Percentiles rank a stretch among this genome's conserved stretches.
These are phyloP conservation scores for Suillus hirtellus DNA, from an alignment of 768 basidiomycete genomes.

Conservation along the genomic window DNA sequence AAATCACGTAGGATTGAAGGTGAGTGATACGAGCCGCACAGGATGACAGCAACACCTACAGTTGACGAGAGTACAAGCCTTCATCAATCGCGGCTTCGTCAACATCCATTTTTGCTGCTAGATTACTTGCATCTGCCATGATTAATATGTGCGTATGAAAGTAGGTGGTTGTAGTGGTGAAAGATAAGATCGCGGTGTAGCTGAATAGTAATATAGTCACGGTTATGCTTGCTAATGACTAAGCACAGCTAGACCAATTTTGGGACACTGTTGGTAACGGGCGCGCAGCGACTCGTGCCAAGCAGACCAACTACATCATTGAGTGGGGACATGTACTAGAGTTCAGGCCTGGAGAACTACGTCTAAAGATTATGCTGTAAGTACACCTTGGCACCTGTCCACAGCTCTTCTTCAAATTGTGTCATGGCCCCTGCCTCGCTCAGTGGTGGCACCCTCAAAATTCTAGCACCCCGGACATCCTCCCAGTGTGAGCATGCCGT, in stretches of 20 bases:
- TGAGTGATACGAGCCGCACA: conserved; percentile 20
- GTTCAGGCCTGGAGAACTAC: not conserved
- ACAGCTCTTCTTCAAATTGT: not conserved
- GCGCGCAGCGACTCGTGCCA: not conserved
- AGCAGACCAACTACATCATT: not conserved
- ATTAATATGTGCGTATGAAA: conserved; percentile 8
- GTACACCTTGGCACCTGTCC: not conserved
- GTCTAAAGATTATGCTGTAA: not conserved
- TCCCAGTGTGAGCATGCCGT: not conserved
- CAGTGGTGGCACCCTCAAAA: not conserved
- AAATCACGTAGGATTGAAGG: conserved; percentile 19
- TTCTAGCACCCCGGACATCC: not conserved
- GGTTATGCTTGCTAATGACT: not conserved
- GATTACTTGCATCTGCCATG: conserved; percentile 41
- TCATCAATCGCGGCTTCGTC: conserved; percentile 90
- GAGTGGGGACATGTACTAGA: not conserved
- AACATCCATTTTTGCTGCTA: conserved; percentile 69
- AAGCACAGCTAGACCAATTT: conserved; percentile 3
- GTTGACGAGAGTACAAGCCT: conserved; percentile 89
- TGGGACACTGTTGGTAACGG: not conserved
- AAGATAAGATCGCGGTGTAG: conserved; percentile 10
- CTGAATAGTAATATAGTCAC: conserved; percentile 6
- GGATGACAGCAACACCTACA: conserved; percentile 53
- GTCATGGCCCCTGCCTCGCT: not conserved
- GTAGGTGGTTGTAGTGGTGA: conserved; percentile 7